These are phyloP conservation scores for Amanita polypyramis DNA, from an alignment of 768 basidiomycete species.

Conservation along the genomic window DNA sequence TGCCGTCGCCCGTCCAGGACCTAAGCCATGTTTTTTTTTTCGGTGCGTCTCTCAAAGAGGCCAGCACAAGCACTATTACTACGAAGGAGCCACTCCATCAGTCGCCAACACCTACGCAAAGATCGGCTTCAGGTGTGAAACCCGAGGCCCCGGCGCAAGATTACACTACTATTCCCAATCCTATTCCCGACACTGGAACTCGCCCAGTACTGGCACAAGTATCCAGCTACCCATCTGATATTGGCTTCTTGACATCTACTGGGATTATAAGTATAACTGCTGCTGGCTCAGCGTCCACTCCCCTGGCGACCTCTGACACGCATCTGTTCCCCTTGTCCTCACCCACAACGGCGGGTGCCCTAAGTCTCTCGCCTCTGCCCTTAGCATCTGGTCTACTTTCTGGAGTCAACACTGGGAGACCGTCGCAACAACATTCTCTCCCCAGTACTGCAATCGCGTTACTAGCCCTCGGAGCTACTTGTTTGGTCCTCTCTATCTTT, in stretches of 20 bases:
- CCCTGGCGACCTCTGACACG: not conserved
- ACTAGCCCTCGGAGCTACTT: conserved; percentile 40
- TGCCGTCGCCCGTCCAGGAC: not conserved
- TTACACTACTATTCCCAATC: conserved; percentile 35
- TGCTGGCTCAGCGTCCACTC: conserved; percentile 7
- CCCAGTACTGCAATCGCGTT: conserved; percentile 40
- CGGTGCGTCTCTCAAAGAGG: not conserved
- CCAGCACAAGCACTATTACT: not conserved
- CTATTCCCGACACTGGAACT: conserved; percentile 35
- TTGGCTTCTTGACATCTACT: conserved; percentile 5
- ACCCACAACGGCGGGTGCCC: not conserved
- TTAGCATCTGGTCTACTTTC: not conserved
- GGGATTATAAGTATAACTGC: too few relatives aligned
- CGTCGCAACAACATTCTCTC: conserved; percentile 13
- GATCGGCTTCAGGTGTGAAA: not conserved
- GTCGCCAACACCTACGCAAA: not conserved
- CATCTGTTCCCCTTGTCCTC: not conserved
- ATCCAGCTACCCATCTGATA: conserved; percentile 11
- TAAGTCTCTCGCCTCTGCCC: not conserved
- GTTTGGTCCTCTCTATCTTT: conserved; percentile 36
- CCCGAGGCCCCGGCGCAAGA: conserved; percentile 19
- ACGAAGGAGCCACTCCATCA: not conserved
- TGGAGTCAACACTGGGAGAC: not conserved
- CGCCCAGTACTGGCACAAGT: conserved; percentile 20
- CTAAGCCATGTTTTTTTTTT: not conserved